Base-by-base conservation (phyloP, 2,329 filamentous ascomycete genomes). In the Fusarium longipes region DNA sequence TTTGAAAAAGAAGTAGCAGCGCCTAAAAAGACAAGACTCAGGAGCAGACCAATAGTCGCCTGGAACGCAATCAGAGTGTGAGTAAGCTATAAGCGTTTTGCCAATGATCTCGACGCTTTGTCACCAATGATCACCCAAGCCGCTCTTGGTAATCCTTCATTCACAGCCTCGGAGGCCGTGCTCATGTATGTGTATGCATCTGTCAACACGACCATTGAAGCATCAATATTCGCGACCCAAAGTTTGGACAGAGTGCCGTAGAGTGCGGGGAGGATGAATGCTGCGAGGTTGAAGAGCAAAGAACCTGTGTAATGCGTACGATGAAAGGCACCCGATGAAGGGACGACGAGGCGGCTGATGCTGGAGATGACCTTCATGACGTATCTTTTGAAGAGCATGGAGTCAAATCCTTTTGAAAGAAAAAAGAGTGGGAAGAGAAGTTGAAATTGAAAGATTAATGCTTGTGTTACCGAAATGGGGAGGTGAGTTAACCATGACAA, bases 41-140 rank as follows among this genome's bases (percentile, higher is more conserved):
- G 80, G 24, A 90, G 75, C 0, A 87, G 59, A 0, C 89, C 89
- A 0, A 91, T 77, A 0, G 84, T 36, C 0, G 81, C 74, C 71
- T 92, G 90, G 65, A 89, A 84, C 12, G 88, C 77, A 4, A 91
- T 79, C 3, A 91, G 79, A 0, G 89, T 92, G 63, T 91, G 83
- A 0, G 89, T 83, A 2, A 92, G 82, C 6, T 82, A 78, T 2
- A 92, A 77, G 0, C 90, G 83, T 15, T 85, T 80, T 0, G 77
- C 59, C 1, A 84, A 74, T 0, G 80, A 79, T 2, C 88, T 83
- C 1, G 84, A 86, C 0, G 85, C 77, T 27, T 83, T 83, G 75
- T 93, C 88, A 9, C 88, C 89, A 57, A 93, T 91, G 57, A 91
- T 83, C 8, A 89, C 81, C 86, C 88, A 93, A 0, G 89, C 83